phyloP scores from a whole-genome alignment of 306 rosid genomes.

The Corylus heterophylla region DNA sequence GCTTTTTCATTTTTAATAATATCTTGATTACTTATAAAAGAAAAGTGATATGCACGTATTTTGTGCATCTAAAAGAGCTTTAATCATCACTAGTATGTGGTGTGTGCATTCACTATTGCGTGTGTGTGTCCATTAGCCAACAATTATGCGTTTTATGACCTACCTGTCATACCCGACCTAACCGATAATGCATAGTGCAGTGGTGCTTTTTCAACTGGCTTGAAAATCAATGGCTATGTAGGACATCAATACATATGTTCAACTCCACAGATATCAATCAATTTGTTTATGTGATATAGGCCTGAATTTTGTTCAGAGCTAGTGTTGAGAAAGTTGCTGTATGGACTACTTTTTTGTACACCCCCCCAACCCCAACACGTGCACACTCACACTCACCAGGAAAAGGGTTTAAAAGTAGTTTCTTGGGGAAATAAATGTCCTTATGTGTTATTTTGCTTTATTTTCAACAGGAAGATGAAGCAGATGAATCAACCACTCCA shows the following conservation, averaged over 20 bases:
- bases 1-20: too few relatives aligned
- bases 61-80: not conserved
- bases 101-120: not conserved
- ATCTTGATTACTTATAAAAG: too few relatives aligned
- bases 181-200: not conserved
- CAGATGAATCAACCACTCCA: slow-evolving; percentile 58
- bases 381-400: too few relatives aligned
- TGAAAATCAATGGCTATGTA: not conserved
- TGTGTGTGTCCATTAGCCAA: not conserved
- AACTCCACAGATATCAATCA: not conserved
- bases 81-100: not conserved
- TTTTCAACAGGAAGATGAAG: slow-evolving; percentile 78
- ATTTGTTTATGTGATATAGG: not conserved
- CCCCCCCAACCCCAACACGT: too few relatives aligned
- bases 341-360: too few relatives aligned
- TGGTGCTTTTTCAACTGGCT: not conserved
- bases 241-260: not conserved
- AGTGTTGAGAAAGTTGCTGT: too few relatives aligned
- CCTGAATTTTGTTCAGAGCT: not conserved
- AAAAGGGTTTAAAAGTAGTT: not conserved
- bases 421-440: slow-evolving; percentile 8
- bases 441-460: slow-evolving; percentile 25
- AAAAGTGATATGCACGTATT: not conserved
- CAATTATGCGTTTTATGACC: not conserved
- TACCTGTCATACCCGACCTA: not conserved